Percentiles rank a stretch among this genome's conserved stretches.
These are phyloP conservation scores for Sclerotinia subarctica DNA, from an alignment of 2,329 filamentous ascomycete species.

Conservation along the genomic window DNA sequence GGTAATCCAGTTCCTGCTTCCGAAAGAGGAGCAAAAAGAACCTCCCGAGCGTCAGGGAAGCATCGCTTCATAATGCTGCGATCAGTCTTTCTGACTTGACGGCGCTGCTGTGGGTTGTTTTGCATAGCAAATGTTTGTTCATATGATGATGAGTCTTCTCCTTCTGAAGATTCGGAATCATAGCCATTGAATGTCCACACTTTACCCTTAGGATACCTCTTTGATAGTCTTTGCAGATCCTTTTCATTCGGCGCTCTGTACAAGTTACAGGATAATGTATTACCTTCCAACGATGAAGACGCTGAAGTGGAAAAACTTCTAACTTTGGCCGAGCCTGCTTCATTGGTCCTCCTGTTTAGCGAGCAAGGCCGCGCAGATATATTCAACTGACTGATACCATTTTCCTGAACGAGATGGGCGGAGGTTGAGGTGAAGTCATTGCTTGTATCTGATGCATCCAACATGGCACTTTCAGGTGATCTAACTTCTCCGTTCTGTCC, in stretches of 20 bases:
- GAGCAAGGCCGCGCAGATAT: background rate
- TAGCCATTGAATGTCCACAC: slow-evolving; percentile 17
- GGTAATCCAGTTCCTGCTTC: slow-evolving; percentile 41
- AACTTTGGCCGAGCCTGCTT: slow-evolving; percentile 11
- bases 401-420: background rate
- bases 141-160: background rate
- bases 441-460: background rate
- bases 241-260: slow-evolving; percentile 9
- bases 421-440: background rate
- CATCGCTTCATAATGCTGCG: slow-evolving; percentile 9
- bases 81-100: background rate
- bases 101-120: background rate
- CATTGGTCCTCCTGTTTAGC: slow-evolving; percentile 7
- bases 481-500: background rate
- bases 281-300: background rate
- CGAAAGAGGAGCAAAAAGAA: slow-evolving; percentile 42
- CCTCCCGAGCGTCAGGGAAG: slow-evolving; percentile 39
- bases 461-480: background rate
- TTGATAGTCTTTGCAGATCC: slow-evolving; percentile 10
- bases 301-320: slow-evolving; percentile 11
- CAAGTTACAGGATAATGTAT: background rate
- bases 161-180: slow-evolving; percentile 14
- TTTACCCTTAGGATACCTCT: slow-evolving; percentile 13
- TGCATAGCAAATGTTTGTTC: background rate
- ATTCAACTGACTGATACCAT: background rate